Conservation (phyloP, 2,329 filamentous ascomycete species). For the Botryotinia calthae region DNA sequence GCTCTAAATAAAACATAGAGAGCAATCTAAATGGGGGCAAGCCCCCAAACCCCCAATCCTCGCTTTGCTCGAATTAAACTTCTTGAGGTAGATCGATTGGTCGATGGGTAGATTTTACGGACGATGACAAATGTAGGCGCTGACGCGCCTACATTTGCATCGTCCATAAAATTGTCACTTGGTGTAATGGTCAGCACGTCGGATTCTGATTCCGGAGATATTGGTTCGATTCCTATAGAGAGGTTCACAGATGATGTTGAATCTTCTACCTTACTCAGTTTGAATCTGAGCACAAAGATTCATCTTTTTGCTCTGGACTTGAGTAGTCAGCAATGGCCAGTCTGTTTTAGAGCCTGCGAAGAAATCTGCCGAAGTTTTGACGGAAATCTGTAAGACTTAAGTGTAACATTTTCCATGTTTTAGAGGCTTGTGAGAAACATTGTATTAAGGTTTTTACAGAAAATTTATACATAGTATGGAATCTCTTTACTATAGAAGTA, state of each 20-base stretch:
- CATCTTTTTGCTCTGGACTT: background rate
- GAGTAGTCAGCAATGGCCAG: background rate
- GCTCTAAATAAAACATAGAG: no score
- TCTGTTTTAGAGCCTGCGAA: background rate
- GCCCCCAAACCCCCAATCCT: no score
- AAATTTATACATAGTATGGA: background rate
- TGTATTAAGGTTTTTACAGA: background rate
- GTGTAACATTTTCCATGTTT: background rate
- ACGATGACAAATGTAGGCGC: no score
- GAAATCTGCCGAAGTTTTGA: background rate
- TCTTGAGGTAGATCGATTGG: no score
- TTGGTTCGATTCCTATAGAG: constrained; percentile 22
- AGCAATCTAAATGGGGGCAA: no score
- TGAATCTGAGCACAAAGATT: background rate
- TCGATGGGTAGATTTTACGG: no score
- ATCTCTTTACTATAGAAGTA: background rate
- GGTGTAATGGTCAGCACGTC: constrained; percentile 21
- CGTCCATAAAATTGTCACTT: background rate
- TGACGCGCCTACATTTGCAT: no score
- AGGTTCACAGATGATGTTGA: background rate
- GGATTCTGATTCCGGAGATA: constrained; percentile 24
- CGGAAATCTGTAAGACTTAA: background rate
- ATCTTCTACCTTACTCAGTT: background rate
- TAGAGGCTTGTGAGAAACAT: background rate
- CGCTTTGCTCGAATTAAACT: no score